Evolutionary conservation across 768 basidiomycete species (phyloP), one percentile per base, ranked within the genome.

Genomic region (Porpolomopsis calyptriformis): DNA sequence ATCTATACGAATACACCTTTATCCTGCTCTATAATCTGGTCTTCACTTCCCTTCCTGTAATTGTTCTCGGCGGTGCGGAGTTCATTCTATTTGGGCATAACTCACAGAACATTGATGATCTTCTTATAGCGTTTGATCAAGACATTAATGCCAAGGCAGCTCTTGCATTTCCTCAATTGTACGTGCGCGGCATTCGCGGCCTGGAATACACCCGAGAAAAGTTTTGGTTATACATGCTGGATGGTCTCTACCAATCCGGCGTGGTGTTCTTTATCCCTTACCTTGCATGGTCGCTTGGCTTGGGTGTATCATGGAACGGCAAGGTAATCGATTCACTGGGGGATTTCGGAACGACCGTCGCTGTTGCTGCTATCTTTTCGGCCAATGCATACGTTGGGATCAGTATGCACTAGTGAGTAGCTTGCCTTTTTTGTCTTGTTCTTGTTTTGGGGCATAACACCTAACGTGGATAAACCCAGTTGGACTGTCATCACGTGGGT

Each of bases 171-270:
- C 94, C 94, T 4, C 87, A 92, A 55, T 78, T 98, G n/a, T 98
- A 98, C 61, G 72, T 92, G 52, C 82, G 93, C 29, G 94, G 94
- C 20, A 96, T 97, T 51, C 79, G 83, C 12, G 91, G 93, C 18
- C 70, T 92, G 12, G 94, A 96, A 56, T 98, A 96, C 64, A 96
- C 92, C 14, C 78, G 89, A 8, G 51, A 68, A 43, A 91, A 87
- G 66, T 98, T 98, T 66, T 97, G 91, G 90, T 59, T 82, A 45
- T 96, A 92, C 65, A 96, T 97, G 87, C 60, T 77, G 5, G 94
- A 98, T 60, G 93, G 93, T 22, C 64, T 97, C 26, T 97, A 96
- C 63, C 94, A 98, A 57, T 94, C 92, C 0, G 78, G 68, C 0
- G 76, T 89, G 48, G 77, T 91, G 25, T 92, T 82, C 66, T 93